A percentile compares a stretch with the other conserved stretches of the same genome.
Evolutionary conservation across 169 alveolate species (phyloP).

Genomic region (Theileria parva): DNA sequence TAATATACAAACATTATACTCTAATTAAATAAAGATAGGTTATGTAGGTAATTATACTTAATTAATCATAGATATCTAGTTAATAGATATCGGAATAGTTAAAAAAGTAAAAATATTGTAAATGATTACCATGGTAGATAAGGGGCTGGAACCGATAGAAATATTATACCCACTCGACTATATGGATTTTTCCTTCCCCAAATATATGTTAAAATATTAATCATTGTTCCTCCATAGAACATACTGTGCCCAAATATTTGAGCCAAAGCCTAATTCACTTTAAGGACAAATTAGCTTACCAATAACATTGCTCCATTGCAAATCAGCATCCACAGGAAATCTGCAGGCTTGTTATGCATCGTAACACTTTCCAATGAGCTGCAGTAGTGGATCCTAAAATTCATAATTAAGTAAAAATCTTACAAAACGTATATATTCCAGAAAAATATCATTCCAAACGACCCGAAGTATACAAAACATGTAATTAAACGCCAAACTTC

Average conservation of each 20-base stretch:
- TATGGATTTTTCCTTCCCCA: slow-evolving; percentile 90
- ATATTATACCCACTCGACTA: slow-evolving; percentile 81
- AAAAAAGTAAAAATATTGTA: background rate
- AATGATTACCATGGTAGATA: slow-evolving; percentile 83
- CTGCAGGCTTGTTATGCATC: slow-evolving; percentile 82
- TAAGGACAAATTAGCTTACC: slow-evolving; percentile 24
- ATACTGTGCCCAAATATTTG: slow-evolving; percentile 78
- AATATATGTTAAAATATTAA: slow-evolving; percentile 88
- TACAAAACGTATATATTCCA: slow-evolving; percentile 89
- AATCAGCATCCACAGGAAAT: slow-evolving; percentile 83
- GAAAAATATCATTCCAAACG: slow-evolving; percentile 86
- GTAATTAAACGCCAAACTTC: slow-evolving; percentile 89
- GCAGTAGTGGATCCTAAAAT: slow-evolving; percentile 74
- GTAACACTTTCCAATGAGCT: slow-evolving; percentile 78
- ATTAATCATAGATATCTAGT: too few relatives aligned
- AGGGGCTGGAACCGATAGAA: slow-evolving; percentile 88
- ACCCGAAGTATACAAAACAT: slow-evolving; percentile 89
- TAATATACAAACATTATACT: background rate
- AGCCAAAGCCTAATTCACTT: slow-evolving; percentile 58
- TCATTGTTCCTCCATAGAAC: slow-evolving; percentile 88
- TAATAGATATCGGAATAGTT: too few relatives aligned
- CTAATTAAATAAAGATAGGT: background rate
- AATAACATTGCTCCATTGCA: slow-evolving; percentile 74
- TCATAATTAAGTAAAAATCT: slow-evolving; percentile 30
- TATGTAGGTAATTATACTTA: background rate